phyloP scores from a whole-genome alignment of 2,329 filamentous ascomycete genomes.

The Phialocephala subalpina region DNA sequence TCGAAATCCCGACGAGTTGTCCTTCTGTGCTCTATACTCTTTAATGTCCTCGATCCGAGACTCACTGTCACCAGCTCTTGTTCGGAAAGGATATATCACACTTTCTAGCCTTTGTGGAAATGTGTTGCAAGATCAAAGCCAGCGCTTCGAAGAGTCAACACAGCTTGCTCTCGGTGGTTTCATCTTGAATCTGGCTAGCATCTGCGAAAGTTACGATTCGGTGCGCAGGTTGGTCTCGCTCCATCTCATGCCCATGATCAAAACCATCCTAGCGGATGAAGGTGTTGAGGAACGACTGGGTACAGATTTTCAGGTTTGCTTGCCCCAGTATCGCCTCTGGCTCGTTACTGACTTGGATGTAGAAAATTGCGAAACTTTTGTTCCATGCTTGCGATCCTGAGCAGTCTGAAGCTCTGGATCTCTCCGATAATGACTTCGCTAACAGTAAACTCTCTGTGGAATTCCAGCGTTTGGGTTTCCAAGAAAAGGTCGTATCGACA shows the following conservation, averaged over 20 bases:
- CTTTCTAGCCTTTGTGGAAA: constrained; percentile 40
- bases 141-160: constrained; percentile 29
- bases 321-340: neutral
- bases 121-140: constrained; percentile 31
- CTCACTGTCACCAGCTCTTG: constrained; percentile 32
- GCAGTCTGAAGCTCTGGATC: constrained; percentile 5
- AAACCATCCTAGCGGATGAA: constrained; percentile 24
- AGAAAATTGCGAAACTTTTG: constrained; percentile 35
- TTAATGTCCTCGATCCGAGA: constrained; percentile 35
- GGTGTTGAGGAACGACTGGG: constrained; percentile 18
- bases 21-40: constrained; percentile 34
- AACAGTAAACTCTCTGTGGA: constrained; percentile 35
- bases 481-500: neutral
- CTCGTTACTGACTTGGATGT: constrained; percentile 21
- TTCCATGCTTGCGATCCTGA: constrained; percentile 31
- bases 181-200: constrained; percentile 36
- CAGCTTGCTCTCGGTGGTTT: constrained; percentile 31
- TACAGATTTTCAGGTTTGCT: constrained; percentile 41
- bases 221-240: constrained; percentile 32
- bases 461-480: constrained; percentile 34
- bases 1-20: constrained; percentile 18
- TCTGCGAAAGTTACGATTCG: constrained; percentile 37
- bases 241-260: constrained; percentile 37
- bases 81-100: constrained; percentile 42
- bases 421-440: constrained; percentile 31